A percentile compares a stretch with the other conserved stretches of the same genome.
Conservation (phyloP, 352 stramenopile species). For the Pythium brachiatum region DNA sequence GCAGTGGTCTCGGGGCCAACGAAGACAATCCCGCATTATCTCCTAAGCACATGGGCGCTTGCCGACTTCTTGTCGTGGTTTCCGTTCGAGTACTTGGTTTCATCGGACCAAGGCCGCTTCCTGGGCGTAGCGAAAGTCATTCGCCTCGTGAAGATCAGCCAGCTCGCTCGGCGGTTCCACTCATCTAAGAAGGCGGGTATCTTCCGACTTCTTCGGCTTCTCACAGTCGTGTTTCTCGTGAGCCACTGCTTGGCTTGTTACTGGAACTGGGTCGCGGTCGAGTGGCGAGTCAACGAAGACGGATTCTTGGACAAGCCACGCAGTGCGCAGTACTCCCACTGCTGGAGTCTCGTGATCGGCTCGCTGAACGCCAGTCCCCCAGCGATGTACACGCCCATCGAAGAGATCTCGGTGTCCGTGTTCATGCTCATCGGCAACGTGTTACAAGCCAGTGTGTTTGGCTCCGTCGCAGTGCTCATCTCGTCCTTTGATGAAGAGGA, state of each 20-base stretch:
- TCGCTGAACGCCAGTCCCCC: constrained; percentile 65
- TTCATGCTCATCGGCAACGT: constrained; percentile 76
- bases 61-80: constrained; percentile 72
- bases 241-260: constrained; percentile 59
- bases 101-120: constrained; percentile 36
- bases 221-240: constrained; percentile 53
- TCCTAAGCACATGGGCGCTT: constrained; percentile 51
- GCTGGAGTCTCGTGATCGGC: constrained; percentile 56
- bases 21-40: constrained; percentile 45
- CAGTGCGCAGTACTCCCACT: constrained; percentile 40
- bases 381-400: constrained; percentile 41
- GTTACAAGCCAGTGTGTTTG: constrained; percentile 67
- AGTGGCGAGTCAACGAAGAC: constrained; percentile 40
- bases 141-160: constrained; percentile 64
- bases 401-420: constrained; percentile 56
- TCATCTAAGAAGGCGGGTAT: constrained; percentile 66
- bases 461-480: constrained; percentile 58
- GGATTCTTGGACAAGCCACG: constrained; percentile 28
- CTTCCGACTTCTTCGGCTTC: constrained; percentile 48
- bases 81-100: constrained; percentile 49
- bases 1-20: constrained; percentile 45
- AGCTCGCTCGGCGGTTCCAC: constrained; percentile 49
- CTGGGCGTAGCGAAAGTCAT: constrained; percentile 68
- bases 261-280: constrained; percentile 53
- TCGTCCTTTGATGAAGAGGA: constrained; percentile 71